A percentile compares a stretch with the other conserved stretches of the same genome.
These are phyloP conservation scores for Lotus japonicus DNA, from an alignment of 306 rosid species.

Conservation along the genomic window DNA sequence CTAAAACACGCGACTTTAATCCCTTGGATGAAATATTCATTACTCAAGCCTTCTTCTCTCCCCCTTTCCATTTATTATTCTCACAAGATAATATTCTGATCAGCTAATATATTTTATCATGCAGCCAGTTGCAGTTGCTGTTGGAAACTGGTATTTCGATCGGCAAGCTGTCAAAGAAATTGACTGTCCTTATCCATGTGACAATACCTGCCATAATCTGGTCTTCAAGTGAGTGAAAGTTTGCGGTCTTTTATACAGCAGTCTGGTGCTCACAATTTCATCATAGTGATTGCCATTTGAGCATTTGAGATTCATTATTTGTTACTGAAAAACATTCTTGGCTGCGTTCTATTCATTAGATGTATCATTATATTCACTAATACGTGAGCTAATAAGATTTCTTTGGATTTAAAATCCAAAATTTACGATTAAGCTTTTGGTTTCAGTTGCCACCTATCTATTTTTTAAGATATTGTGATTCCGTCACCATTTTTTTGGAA, in stretches of 20 bases:
- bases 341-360: constrained; percentile 1
- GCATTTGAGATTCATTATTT: constrained; percentile 24
- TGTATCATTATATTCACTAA: constrained; percentile 2
- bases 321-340: constrained; percentile 2
- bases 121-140: constrained; percentile 73
- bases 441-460: neutral
- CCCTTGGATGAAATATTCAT: neutral
- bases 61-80: neutral
- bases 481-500: neutral
- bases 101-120: neutral
- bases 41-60: neutral
- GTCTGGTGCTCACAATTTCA: neutral
- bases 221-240: constrained; percentile 64
- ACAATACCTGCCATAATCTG: constrained; percentile 75
- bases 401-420: constrained; percentile 21
- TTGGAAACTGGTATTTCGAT: constrained; percentile 87
- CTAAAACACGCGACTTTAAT: neutral
- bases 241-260: constrained; percentile 9
- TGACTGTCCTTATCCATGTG: constrained; percentile 90
- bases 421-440: neutral
- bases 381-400: neutral
- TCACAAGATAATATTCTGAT: neutral
- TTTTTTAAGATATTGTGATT: neutral
- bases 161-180: constrained; percentile 56
- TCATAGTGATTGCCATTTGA: constrained; percentile 12